A percentile compares a stretch with the other conserved stretches of the same genome.
phyloP scores from a whole-genome alignment of 1,284 basidiomycete genomes.

The Rhodotorula sp. region DNA sequence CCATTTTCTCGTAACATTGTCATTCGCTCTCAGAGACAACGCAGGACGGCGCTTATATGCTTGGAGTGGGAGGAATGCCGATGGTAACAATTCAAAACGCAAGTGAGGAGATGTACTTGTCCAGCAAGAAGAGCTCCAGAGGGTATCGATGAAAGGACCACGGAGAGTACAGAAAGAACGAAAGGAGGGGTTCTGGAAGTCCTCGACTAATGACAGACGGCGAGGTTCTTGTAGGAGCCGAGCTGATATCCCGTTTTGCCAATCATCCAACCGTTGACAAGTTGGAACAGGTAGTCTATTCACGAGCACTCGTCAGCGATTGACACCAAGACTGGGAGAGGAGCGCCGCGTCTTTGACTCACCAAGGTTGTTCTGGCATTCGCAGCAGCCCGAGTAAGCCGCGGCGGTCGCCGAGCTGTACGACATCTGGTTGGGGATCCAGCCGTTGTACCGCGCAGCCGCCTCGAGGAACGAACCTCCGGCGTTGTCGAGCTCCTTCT shows the following conservation, averaged over 20 bases:
- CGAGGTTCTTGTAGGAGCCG: conserved; percentile 22
- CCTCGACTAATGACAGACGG: background rate
- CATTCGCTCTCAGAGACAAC: too few relatives aligned
- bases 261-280: conserved; percentile 37
- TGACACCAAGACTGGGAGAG: background rate
- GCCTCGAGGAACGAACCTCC: conserved; percentile 61
- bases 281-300: conserved; percentile 28
- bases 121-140: background rate
- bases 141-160: background rate
- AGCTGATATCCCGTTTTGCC: conserved; percentile 32
- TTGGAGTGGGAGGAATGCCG: too few relatives aligned
- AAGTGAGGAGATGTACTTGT: background rate
- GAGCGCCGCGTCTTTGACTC: background rate
- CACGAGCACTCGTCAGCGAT: background rate
- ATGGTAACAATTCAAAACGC: background rate
- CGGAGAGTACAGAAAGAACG: background rate
- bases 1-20: background rate
- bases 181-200: background rate
- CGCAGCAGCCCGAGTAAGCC: conserved; percentile 59
- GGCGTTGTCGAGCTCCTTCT: conserved; percentile 56
- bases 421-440: conserved; percentile 61
- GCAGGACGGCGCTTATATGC: too few relatives aligned
- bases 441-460: conserved; percentile 71
- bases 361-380: conserved; percentile 62
- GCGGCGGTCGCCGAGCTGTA: conserved; percentile 58